Evolutionary conservation across 495 filamentous ascomycete genomes (phyloP), one percentile per base, ranked within the genome.

Genomic region (Rostrohypoxylon terebratum): DNA sequence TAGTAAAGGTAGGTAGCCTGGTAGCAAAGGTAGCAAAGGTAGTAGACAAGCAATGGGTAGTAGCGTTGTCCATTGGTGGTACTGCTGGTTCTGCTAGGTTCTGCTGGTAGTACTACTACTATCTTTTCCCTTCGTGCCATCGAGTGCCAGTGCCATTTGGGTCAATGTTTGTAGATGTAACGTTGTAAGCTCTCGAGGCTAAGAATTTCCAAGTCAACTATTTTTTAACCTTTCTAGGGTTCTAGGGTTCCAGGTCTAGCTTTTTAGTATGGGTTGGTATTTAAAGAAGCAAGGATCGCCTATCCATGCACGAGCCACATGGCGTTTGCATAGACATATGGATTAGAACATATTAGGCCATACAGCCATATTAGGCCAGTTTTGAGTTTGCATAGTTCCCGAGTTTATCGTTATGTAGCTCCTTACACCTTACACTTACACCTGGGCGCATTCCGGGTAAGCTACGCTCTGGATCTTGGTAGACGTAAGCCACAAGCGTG

Each of bases 221-320:
- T 59, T 67, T 60, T 38, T 38, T 28, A 50, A 23, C 21, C 14
- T 45, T n/a, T n/a, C n/a, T n/a, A n/a, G n/a, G n/a, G n/a, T 44
- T 45, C 42, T 58, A 72, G 57, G 50, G 51, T 72, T 72, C 59
- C 53, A 72, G 59, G 69, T 63, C 53, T 59, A 42, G 60, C 51
- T 28, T 67, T 67, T 63, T 63, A 67, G 51, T 63, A 57, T 63
- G 28, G 28, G 6, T 28, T 28, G 28, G 28, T 28, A 69, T 72
- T 68, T 66, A 70, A 74, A 62, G 58, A 53, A 55, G 68, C 68
- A 71, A 71, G 63, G 72, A 75, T 75, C 63, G 50, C 53, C 63
- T 34, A 18, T 14, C 40, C 40, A 55, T 72, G 69, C 69, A 72
- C 63, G 63, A 75, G 72, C 72, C 72, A 75, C 72, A 75, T 75